These are phyloP conservation scores for Pelargonium cotyledonis DNA, from an alignment of 441 rosid species.

Conservation along the genomic window DNA sequence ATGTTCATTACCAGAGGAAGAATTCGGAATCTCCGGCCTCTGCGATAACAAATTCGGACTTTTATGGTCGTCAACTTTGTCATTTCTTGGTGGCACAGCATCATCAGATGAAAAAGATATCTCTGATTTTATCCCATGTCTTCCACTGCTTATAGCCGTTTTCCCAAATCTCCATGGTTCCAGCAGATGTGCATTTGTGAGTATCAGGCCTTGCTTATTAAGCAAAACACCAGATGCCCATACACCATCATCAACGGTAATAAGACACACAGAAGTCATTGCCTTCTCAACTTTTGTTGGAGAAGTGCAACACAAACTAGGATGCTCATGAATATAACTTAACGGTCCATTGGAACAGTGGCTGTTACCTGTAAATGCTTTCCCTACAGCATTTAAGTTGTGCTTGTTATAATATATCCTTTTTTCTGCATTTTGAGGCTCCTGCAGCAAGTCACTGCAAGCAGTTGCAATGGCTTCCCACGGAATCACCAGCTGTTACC, in stretches of 20 bases:
- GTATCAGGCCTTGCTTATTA: slow-evolving; percentile 67
- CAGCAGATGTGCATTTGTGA: slow-evolving; percentile 90
- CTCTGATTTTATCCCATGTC: slow-evolving; percentile 20
- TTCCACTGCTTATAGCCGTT: slow-evolving; percentile 41
- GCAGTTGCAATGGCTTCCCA: slow-evolving; percentile 96
- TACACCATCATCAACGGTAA: slow-evolving; percentile 59
- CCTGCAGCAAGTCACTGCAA: slow-evolving; percentile 72
- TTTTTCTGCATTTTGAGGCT: slow-evolving; percentile 47
- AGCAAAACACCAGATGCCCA: slow-evolving; percentile 97
- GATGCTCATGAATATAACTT: slow-evolving; percentile 17
- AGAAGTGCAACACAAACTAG: slow-evolving; percentile 20
- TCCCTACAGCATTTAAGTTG: slow-evolving; percentile 42
- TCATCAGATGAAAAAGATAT: slow-evolving; percentile 25
- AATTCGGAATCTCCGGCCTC: slow-evolving; percentile 17
- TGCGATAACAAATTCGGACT: slow-evolving; percentile 19
- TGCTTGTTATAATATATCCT: slow-evolving; percentile 31
- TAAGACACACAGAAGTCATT: slow-evolving; percentile 70
- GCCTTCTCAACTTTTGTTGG: slow-evolving; percentile 50
- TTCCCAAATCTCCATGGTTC: slow-evolving; percentile 97
- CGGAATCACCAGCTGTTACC: slow-evolving; percentile 98
- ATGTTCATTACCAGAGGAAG: slow-evolving; percentile 26
- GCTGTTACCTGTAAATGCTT: slow-evolving; percentile 21
- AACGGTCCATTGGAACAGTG: slow-evolving; percentile 25
- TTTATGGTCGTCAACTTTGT: slow-evolving; percentile 26
- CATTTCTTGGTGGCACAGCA: slow-evolving; percentile 28